Conservation (phyloP, 2,329 filamentous ascomycete genomes). For the Penicillium sp. region DNA sequence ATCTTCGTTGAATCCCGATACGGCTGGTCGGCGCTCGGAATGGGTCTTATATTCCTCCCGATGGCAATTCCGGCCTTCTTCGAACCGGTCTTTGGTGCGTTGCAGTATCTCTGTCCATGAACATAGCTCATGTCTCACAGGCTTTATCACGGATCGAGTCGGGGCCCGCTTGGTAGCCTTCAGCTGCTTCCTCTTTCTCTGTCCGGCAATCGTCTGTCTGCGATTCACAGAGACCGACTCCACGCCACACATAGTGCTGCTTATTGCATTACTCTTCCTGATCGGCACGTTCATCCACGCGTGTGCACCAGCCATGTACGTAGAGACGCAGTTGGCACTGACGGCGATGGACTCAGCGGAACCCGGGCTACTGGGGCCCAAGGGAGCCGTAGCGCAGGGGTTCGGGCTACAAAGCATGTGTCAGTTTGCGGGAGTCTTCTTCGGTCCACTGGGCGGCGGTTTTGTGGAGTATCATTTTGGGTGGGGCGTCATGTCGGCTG, state of each 20-base stretch:
- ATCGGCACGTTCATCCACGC: neutral
- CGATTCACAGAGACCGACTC: neutral
- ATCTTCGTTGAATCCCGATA: neutral
- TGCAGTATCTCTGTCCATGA: neutral
- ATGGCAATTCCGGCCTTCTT: neutral
- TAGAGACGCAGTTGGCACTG: neutral
- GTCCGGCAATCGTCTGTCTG: neutral
- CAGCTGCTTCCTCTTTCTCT: neutral
- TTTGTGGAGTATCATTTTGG: slow-evolving; percentile 29
- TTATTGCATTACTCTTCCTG: neutral
- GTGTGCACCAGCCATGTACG: neutral
- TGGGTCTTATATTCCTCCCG: neutral
- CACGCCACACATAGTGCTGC: neutral
- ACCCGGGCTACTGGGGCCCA: slow-evolving; percentile 59
- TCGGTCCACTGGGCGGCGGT: slow-evolving; percentile 57
- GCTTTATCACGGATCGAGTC: neutral
- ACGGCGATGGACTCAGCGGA: slow-evolving; percentile 57
- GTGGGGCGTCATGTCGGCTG: slow-evolving; percentile 28
- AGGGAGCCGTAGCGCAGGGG: slow-evolving; percentile 57
- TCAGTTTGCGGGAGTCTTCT: slow-evolving; percentile 45
- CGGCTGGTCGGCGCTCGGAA: neutral
- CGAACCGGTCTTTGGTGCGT: neutral
- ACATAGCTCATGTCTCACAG: neutral
- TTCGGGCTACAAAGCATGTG: slow-evolving; percentile 60
- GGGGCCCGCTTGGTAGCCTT: neutral